Evolutionary conservation across 306 rosid genomes (phyloP), one percentile per base, ranked within the genome.

Genomic region (Gastrolobium bilobum): DNA sequence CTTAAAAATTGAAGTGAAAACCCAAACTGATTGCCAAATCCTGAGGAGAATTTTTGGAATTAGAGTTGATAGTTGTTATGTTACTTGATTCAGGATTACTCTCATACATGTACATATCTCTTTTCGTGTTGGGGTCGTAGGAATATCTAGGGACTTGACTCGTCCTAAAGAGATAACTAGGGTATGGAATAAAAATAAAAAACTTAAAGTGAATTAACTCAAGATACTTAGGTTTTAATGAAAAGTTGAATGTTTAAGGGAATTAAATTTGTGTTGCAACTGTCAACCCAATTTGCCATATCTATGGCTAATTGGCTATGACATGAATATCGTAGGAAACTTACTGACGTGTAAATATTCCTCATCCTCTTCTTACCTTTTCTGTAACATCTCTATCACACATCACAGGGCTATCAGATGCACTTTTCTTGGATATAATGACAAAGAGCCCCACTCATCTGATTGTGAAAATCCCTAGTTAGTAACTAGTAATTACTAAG

Each of bases 201-300:
- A 20, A 20, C 26, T 20, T 20, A 48, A 26, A 40, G 44, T n/a
- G 74, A 79, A 44, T 40, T 74, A 48, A 43, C 76, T 37, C 63
- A 60, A 59, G 73, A 78, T 70, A 46, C 68, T 7, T 26, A 51
- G 30, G 48, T 50, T 54, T 81, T 33, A 63, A 73, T 79, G 80
- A 63, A 73, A 83, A 51, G 63, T 63, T 81, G 60, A 64, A 80
- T 85, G 71, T 64, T 73, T 81, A 78, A 50, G 83, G 81, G 51
- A 68, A 76, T 71, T 78, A 75, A 68, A 74, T 35, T 42, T 43
- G 31, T 15, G 65, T 80, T 64, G 76, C 37, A 29, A 75, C 65
- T 83, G 4, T 62, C 42, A 67, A 31, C 64, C 76, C 60, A 39
- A 58, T 79, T 86, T 76, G 13, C 20, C 30, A 31, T 48, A 75